A percentile compares a stretch with the other conserved stretches of the same genome.
Conservation (phyloP, 2,329 filamentous ascomycete species). For the Aspergillus brunneoviolaceus region DNA sequence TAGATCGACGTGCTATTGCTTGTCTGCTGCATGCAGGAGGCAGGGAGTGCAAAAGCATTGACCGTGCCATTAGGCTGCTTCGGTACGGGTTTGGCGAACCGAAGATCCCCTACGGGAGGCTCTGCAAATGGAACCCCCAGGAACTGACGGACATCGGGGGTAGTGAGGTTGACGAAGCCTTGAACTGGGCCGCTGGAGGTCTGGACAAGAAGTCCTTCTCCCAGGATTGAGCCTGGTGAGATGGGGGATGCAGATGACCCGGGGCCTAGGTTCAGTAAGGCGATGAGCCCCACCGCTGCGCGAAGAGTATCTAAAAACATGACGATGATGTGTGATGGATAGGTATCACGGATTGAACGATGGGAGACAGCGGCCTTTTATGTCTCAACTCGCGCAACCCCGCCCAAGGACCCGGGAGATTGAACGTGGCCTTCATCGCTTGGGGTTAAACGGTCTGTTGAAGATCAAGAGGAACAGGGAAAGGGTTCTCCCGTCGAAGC, state of each 20-base stretch:
- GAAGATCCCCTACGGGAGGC: conserved; percentile 43
- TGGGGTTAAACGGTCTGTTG: background rate
- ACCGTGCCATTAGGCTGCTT: conserved; percentile 21
- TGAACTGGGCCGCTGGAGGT: conserved; percentile 19
- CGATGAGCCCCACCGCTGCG: background rate
- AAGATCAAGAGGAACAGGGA: background rate
- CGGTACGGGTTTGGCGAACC: conserved; percentile 39
- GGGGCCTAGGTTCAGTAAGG: background rate
- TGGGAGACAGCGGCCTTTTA: background rate
- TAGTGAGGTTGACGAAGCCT: conserved; percentile 19
- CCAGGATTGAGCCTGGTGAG: background rate
- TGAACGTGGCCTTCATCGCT: background rate
- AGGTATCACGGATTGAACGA: background rate
- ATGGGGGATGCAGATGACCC: background rate
- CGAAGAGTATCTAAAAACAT: background rate
- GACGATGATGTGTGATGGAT: background rate
- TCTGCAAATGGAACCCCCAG: conserved; percentile 49
- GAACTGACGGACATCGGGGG: conserved; percentile 30
- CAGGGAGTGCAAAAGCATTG: conserved; percentile 13
- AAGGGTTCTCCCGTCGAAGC: background rate
- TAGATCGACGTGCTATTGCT: conserved; percentile 17
- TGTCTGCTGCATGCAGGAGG: conserved; percentile 10
- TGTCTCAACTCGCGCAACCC: background rate
- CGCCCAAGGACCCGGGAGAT: background rate
- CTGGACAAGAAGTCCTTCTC: conserved; percentile 3